Evolutionary conservation across 768 basidiomycete genomes (phyloP).

Genomic region (Ramaria sp.): DNA sequence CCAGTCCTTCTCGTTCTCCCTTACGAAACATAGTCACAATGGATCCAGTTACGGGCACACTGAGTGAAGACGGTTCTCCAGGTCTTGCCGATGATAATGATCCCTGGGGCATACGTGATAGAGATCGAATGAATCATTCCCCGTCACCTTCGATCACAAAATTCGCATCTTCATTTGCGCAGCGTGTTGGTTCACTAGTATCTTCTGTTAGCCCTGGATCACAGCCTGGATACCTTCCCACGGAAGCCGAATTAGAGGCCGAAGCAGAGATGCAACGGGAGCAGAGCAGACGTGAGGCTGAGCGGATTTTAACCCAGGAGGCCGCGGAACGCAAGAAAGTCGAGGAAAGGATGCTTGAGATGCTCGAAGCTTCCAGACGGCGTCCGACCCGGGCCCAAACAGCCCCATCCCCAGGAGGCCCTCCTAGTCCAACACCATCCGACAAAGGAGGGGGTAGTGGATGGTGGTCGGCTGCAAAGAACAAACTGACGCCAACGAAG

Average conservation of each 20-base stretch:
- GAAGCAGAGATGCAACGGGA: slow-evolving; percentile 73
- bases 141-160: slow-evolving; percentile 62
- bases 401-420: slow-evolving; percentile 26
- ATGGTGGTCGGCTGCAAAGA: slow-evolving; percentile 74
- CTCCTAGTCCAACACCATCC: slow-evolving; percentile 53
- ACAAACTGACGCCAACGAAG: slow-evolving; percentile 68
- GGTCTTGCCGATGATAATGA: slow-evolving; percentile 27
- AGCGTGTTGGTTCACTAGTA: slow-evolving; percentile 61
- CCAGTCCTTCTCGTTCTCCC: slow-evolving; percentile 59
- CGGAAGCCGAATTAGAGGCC: slow-evolving; percentile 73
- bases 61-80: slow-evolving; percentile 22
- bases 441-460: slow-evolving; percentile 44
- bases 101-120: slow-evolving; percentile 20
- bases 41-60: slow-evolving; percentile 41
- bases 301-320: slow-evolving; percentile 61
- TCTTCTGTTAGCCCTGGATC: slow-evolving; percentile 32
- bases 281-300: slow-evolving; percentile 63
- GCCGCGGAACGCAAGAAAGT: slow-evolving; percentile 52
- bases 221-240: slow-evolving; percentile 29
- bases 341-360: slow-evolving; percentile 68
- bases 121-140: slow-evolving; percentile 42
- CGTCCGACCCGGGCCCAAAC: slow-evolving; percentile 55
- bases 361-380: slow-evolving; percentile 37
- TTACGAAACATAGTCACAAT: slow-evolving; percentile 53
- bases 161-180: slow-evolving; percentile 64